Percentiles rank a stretch among this genome's conserved stretches.
Conservation (phyloP, 441 rosid genomes). For the Flueggea neowawraea region DNA sequence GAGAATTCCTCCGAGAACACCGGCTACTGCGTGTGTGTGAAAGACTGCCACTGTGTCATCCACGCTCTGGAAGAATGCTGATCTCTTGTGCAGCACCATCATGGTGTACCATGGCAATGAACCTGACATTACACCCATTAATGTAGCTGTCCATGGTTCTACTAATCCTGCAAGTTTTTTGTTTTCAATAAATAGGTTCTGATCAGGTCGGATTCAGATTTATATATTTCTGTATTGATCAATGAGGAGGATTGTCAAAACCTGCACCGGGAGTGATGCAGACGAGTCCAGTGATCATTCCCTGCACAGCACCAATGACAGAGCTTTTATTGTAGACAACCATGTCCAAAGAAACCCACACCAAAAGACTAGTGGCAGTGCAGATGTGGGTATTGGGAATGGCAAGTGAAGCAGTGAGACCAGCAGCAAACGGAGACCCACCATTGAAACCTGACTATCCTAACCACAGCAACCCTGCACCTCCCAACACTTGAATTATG, state of each 20-base stretch:
- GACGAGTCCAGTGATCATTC: constrained; percentile 69
- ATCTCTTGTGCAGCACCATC: constrained; percentile 54
- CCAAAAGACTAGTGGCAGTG: constrained; percentile 47
- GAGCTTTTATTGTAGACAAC: constrained; percentile 46
- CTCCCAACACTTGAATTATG: constrained; percentile 51
- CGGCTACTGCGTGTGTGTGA: constrained; percentile 65
- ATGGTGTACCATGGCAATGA: constrained; percentile 56
- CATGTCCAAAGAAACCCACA: constrained; percentile 50
- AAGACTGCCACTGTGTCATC: constrained; percentile 67
- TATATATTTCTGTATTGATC: too few species aligned
- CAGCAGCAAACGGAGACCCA: constrained; percentile 44
- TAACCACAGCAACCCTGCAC: constrained; percentile 63
- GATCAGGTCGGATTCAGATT: too few species aligned
- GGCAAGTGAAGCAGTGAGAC: constrained; percentile 38
- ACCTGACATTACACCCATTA: constrained; percentile 52
- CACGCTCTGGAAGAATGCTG: constrained; percentile 51
- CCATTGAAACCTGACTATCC: constrained; percentile 84
- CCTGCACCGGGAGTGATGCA: constrained; percentile 71
- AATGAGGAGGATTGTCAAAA: constrained; percentile 1
- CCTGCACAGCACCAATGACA: constrained; percentile 48
- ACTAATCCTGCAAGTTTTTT: constrained; percentile 33
- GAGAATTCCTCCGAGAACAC: constrained; percentile 43
- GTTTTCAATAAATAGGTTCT: too few species aligned
- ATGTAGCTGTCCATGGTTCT: constrained; percentile 47
- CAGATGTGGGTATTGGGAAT: constrained; percentile 47